Conservation (phyloP, 2,329 filamentous ascomycete species). For the Penicillium sp. region DNA sequence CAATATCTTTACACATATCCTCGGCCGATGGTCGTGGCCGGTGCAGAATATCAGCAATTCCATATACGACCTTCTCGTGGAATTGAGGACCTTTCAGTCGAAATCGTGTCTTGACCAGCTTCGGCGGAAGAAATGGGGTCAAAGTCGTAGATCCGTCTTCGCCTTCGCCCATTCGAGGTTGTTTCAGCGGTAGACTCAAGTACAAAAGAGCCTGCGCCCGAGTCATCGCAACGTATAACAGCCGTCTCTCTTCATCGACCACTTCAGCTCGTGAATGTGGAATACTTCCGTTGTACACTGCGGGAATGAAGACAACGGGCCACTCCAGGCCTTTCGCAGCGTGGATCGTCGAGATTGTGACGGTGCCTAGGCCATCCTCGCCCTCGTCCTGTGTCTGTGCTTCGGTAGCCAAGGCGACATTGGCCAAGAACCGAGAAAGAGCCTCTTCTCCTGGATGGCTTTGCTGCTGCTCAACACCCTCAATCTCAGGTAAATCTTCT, state of each 20-base stretch:
- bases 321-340: slow-evolving; percentile 95
- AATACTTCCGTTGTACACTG: slow-evolving; percentile 85
- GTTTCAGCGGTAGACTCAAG: slow-evolving; percentile 74
- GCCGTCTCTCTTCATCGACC: slow-evolving; percentile 78
- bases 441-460: slow-evolving; percentile 59
- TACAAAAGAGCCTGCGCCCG: slow-evolving; percentile 84
- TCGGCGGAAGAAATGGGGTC: slow-evolving; percentile 69
- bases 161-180: slow-evolving; percentile 54
- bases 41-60: slow-evolving; percentile 70
- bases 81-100: slow-evolving; percentile 70
- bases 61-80: slow-evolving; percentile 60
- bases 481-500: slow-evolving; percentile 64
- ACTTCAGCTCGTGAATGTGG: slow-evolving; percentile 87
- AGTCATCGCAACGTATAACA: slow-evolving; percentile 97
- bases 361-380: slow-evolving; percentile 55
- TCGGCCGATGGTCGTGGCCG: slow-evolving; percentile 61
- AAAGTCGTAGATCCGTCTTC: slow-evolving; percentile 62
- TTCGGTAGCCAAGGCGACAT: slow-evolving; percentile 83
- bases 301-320: slow-evolving; percentile 92
- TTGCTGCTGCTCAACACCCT: slow-evolving; percentile 66
- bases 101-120: slow-evolving; percentile 55
- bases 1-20: slow-evolving; percentile 53
- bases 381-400: slow-evolving; percentile 53
- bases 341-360: slow-evolving; percentile 95
- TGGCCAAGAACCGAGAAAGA: slow-evolving; percentile 81